phyloP scores from a whole-genome alignment of 2,329 filamentous ascomycete species.

The Thielaviopsis musarum region DNA sequence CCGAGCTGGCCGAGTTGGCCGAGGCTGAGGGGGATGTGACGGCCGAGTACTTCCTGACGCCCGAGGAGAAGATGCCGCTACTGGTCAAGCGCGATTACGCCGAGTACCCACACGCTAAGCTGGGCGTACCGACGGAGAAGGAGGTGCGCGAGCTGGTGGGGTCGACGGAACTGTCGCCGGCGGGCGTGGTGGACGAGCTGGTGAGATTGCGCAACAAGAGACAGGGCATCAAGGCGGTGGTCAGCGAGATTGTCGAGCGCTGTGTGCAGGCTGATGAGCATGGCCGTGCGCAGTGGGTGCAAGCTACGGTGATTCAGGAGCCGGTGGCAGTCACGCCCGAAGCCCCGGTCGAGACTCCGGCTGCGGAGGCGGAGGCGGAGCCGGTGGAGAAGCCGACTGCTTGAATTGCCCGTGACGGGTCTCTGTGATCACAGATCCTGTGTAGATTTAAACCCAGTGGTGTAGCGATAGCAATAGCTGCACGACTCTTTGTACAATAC shows the following conservation, averaged over 20 bases:
- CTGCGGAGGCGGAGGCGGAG: background rate
- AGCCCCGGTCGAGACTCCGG: background rate
- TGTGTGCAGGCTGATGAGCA: constrained; percentile 35
- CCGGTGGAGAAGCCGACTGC: background rate
- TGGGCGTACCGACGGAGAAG: constrained; percentile 58
- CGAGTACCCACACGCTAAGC: constrained; percentile 54
- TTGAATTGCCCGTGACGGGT: background rate
- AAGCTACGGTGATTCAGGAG: background rate
- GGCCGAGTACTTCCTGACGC: constrained; percentile 49
- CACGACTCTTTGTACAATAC: background rate
- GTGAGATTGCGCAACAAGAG: constrained; percentile 42
- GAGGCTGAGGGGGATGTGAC: constrained; percentile 29
- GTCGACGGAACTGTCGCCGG: constrained; percentile 24
- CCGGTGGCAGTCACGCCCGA: background rate
- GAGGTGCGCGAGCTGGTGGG: constrained; percentile 34
- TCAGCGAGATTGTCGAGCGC: constrained; percentile 48
- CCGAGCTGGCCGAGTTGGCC: constrained; percentile 50
- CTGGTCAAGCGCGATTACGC: constrained; percentile 46
- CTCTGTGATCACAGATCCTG: background rate
- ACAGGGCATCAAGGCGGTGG: constrained; percentile 52
- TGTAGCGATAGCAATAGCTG: background rate
- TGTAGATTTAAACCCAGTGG: constrained; percentile 4
- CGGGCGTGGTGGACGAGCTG: constrained; percentile 47
- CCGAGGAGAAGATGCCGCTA: constrained; percentile 34
- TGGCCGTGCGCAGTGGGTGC: constrained; percentile 27